These are phyloP conservation scores for Scytalidium lignicola DNA, from an alignment of 2,329 filamentous ascomycete genomes.

Conservation along the genomic window DNA sequence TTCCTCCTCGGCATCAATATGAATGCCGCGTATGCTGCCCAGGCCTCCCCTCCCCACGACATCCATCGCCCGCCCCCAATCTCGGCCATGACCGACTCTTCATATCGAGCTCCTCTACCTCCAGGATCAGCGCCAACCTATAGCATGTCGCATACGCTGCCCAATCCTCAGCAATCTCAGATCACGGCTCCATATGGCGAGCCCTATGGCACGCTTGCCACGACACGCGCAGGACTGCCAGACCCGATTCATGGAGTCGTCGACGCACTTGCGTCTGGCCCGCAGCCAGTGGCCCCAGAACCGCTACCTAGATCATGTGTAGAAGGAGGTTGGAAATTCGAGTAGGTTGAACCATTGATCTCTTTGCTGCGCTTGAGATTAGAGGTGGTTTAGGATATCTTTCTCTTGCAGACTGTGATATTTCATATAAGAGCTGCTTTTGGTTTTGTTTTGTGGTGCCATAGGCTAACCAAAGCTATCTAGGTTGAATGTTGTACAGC, in stretches of 20 bases:
- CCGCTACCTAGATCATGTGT: conserved; percentile 13
- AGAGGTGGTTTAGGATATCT: too few species aligned
- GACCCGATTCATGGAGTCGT: conserved; percentile 13
- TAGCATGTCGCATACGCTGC: conserved; percentile 16
- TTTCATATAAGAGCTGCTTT: too few species aligned
- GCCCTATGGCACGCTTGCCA: conserved; percentile 9
- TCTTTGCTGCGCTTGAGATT: neutral
- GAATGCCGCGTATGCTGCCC: conserved; percentile 20
- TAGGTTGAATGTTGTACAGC: conserved; percentile 78
- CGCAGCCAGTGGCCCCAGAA: conserved; percentile 11
- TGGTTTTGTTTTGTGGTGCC: neutral
- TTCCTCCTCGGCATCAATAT: conserved; percentile 4
- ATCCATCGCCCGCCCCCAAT: conserved; percentile 7
- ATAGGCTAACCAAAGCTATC: conserved; percentile 16
- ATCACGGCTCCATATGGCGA: conserved; percentile 12
- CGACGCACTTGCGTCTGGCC: conserved; percentile 13
- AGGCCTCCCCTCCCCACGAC: conserved; percentile 13
- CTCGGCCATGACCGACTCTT: conserved; percentile 10
- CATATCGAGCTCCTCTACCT: conserved; percentile 9
- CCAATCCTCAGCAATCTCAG: conserved; percentile 17
- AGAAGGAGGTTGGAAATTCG: conserved; percentile 1
- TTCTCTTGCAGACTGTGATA: too few species aligned
- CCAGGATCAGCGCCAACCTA: conserved; percentile 7
- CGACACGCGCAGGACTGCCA: conserved; percentile 13
- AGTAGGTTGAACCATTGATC: neutral